phyloP scores from a whole-genome alignment of 2,329 filamentous ascomycete genomes.

The Arthrobotrys conoides region DNA sequence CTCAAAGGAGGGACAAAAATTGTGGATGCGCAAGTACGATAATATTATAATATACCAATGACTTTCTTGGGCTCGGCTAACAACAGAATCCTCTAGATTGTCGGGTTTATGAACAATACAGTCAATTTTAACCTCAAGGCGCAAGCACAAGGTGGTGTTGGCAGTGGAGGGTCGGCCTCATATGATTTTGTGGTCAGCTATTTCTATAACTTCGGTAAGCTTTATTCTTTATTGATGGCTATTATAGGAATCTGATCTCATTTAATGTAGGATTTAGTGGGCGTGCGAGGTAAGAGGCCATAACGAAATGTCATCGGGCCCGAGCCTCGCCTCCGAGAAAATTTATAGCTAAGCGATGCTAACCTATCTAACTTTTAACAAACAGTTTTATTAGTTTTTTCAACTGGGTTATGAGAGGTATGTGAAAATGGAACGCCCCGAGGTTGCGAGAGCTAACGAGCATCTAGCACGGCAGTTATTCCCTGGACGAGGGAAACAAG shows the following conservation, averaged over 20 bases:
- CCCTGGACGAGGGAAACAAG: neutral
- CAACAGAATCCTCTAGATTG: neutral
- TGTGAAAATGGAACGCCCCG: neutral
- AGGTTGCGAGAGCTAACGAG: neutral
- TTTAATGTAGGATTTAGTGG: neutral
- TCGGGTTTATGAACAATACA: slow-evolving; percentile 33
- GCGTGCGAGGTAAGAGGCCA: no score
- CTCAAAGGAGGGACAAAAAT: neutral
- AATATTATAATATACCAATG: no score
- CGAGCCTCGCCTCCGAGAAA: no score
- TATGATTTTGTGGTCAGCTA: neutral
- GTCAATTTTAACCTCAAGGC: slow-evolving; percentile 7
- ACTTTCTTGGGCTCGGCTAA: no score
- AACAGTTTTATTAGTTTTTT: no score
- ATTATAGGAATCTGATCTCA: neutral
- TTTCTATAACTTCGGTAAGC: slow-evolving; percentile 16
- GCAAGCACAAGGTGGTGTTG: neutral
- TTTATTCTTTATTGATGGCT: no score
- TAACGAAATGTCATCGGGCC: no score
- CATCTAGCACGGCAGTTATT: neutral
- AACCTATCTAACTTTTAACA: no score
- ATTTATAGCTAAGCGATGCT: no score
- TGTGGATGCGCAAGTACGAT: no score
- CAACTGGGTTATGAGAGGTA: neutral
- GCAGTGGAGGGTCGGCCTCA: neutral